Conservation (phyloP, 495 filamentous ascomycete species). For the Hypoxylon lenormandii region DNA sequence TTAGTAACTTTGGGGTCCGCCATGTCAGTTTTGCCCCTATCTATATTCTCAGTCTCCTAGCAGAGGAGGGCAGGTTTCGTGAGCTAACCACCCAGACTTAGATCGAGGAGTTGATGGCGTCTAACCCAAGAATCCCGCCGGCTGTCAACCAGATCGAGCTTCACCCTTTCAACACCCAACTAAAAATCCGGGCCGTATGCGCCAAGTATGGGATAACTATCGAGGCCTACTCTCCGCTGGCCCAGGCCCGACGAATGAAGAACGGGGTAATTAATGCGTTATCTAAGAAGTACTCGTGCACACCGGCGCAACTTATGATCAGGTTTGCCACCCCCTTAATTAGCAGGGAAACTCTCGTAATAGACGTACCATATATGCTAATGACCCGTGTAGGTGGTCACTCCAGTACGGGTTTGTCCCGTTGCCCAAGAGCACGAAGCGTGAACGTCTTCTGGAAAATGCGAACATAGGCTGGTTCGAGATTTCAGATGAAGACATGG, state of each 20-base stretch:
- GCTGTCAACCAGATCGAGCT: conserved; percentile 77
- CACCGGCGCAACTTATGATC: conserved; percentile 71
- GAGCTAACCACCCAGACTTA: conserved; percentile 39
- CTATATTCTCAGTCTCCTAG: neutral
- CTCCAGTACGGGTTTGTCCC: conserved; percentile 79
- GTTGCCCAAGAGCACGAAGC: conserved; percentile 76
- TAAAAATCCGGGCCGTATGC: conserved; percentile 68
- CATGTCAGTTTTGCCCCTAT: conserved; percentile 61
- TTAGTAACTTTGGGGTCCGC: conserved; percentile 75
- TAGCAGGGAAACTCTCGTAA: neutral
- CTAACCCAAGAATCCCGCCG: conserved; percentile 64
- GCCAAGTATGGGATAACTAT: conserved; percentile 67
- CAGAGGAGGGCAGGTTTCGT: neutral
- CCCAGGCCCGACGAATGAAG: conserved; percentile 67
- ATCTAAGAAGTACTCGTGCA: conserved; percentile 68
- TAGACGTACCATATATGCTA: neutral
- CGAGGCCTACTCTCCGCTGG: conserved; percentile 75
- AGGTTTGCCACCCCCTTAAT: conserved; percentile 45
- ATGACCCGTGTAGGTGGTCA: conserved; percentile 62
- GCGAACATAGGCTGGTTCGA: conserved; percentile 74
- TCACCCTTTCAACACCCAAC: conserved; percentile 75
- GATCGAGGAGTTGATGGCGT: conserved; percentile 72
- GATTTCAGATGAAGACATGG: conserved; percentile 72
- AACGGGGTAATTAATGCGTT: conserved; percentile 65
- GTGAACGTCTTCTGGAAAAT: conserved; percentile 72